Conservation (phyloP, 2,329 filamentous ascomycete species). For the Pseudogymnoascus sp. region DNA sequence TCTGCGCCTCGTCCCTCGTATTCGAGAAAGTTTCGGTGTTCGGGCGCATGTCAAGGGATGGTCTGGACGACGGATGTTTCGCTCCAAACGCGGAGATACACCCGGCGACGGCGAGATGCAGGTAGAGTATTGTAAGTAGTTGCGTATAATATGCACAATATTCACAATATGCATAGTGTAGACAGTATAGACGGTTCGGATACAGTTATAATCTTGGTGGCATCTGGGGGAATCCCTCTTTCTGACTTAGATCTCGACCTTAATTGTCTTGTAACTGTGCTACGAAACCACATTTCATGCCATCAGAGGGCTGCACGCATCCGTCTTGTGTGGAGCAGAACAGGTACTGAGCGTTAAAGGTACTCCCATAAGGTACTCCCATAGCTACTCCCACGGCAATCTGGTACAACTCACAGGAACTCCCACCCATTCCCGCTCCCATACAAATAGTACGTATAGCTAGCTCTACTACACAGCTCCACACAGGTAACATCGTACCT, state of each 20-base stretch:
- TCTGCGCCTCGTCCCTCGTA: not conserved
- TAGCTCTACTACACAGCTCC: not conserved
- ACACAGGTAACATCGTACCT: not conserved
- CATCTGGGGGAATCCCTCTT: not conserved
- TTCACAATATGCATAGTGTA: not conserved
- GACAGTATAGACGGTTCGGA: not conserved
- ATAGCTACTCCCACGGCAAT: not conserved
- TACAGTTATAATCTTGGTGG: too few species aligned
- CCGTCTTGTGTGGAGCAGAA: not conserved
- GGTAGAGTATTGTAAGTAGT: not conserved
- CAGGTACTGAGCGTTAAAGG: not conserved
- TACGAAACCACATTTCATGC: conserved; percentile 6
- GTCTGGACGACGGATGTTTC: conserved; percentile 1
- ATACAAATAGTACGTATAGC: not conserved
- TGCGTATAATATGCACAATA: too few species aligned
- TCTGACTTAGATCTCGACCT: not conserved
- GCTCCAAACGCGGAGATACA: conserved; percentile 2
- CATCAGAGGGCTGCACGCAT: conserved; percentile 4
- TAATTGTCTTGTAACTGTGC: not conserved
- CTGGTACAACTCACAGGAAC: not conserved
- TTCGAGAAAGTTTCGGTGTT: not conserved
- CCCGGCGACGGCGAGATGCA: not conserved
- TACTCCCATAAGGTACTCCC: not conserved
- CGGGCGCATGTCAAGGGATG: not conserved
- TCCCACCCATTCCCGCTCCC: not conserved